Base-by-base conservation (phyloP, 2,329 filamentous ascomycete species). In the Nemania serpens region DNA sequence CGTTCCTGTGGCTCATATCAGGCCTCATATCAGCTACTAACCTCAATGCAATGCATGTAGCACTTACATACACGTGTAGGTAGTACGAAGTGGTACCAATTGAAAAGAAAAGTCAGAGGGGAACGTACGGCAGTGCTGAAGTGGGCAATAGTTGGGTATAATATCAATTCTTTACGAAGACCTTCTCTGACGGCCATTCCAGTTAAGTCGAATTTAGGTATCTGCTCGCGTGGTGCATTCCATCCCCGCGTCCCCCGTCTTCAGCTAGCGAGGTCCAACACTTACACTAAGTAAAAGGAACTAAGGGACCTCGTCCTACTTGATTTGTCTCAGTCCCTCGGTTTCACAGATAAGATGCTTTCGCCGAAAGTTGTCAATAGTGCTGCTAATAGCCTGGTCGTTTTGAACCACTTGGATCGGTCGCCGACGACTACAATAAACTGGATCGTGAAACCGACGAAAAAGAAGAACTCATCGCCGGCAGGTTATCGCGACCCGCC, bases 231-330 rank as follows among this genome's bases (percentile, higher is more conserved):
- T 33, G 42, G 10, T 34, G 20, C 29, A 25, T 39, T 37, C 42
- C 29, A 57, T 53, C 58, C 53, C 58, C 58, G 54, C 54, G 42
- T 58, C 53, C 37, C n/a, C 43, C 43, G 36, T 47, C 36, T 7
- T 25, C 47, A 48, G 53, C 53, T 48, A 17, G 34, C 20, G 56
- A 54, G 15, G 29, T n/a, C 34, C 13, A 46, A 41, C 58, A 15
- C 52, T 57, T 29, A 29, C 3, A 29, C 25, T 29, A 29, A 29
- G 25, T 29, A 29, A 4, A 7, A 29, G 25, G 25, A 4, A 29
- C 25, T 29, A 4, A 7, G 25, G 25, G 25, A 29, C 25, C 25
- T 4, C 7, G 25, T 29, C 25, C 25, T 29, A 7, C 17, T 37
- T 55, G 41, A 46, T 51, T 51, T 46, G 52, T 41, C 50, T 56